Percentiles rank a stretch among this genome's conserved stretches.
phyloP scores from a whole-genome alignment of 1,284 basidiomycete genomes.

The Boletus sp. region DNA sequence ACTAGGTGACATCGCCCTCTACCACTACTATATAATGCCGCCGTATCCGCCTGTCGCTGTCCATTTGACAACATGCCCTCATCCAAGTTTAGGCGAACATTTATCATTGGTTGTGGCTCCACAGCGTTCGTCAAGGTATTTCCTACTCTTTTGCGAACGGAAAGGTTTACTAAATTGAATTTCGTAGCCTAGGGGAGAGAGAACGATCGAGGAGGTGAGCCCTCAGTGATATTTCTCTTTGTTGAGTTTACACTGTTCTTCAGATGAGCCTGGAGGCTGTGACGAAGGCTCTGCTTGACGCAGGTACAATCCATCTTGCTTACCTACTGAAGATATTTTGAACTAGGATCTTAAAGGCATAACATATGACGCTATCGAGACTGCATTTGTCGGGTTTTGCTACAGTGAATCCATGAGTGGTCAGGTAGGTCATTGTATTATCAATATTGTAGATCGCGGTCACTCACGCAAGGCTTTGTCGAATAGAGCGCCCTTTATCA shows the following conservation, averaged over 20 bases:
- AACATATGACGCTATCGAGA: conserved; percentile 78
- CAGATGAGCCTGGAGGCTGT: conserved; percentile 84
- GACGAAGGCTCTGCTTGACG: conserved; percentile 84
- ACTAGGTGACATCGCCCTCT: too few relatives aligned
- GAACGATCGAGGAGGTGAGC: conserved; percentile 69
- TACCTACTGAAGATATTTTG: background rate
- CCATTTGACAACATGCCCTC: background rate
- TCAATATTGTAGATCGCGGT: background rate
- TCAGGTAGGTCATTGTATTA: conserved; percentile 52
- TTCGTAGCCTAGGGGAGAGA: conserved; percentile 60
- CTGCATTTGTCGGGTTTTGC: conserved; percentile 76
- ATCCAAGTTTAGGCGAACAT: background rate
- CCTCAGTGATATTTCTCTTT: background rate
- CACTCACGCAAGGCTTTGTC: background rate
- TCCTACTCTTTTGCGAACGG: conserved; percentile 16
- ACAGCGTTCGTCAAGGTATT: background rate
- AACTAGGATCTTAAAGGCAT: conserved; percentile 52
- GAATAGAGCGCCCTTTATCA: conserved; percentile 74
- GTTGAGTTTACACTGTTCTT: background rate
- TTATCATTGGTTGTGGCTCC: conserved; percentile 1
- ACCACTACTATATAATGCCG: too few relatives aligned
- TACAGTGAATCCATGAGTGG: conserved; percentile 81
- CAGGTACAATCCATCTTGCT: conserved; percentile 50
- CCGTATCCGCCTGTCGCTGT: too few relatives aligned
- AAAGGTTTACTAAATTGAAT: background rate